A percentile compares a stretch with the other conserved stretches of the same genome.
Evolutionary conservation across 345 rosid species (phyloP).

Genomic region (Aurinia saxatilis): DNA sequence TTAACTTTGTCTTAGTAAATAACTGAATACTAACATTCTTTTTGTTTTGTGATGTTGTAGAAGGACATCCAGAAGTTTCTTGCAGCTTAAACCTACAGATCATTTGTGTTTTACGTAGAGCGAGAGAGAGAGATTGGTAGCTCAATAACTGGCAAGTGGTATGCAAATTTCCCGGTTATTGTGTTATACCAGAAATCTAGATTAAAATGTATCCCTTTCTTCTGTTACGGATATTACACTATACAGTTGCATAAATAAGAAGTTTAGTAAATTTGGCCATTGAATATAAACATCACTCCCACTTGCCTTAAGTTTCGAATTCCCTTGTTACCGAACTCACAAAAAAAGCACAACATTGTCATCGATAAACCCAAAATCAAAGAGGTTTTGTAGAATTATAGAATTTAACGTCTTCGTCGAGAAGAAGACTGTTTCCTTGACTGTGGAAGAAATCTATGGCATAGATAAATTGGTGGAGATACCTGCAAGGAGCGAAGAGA

Average conservation of each 20-base stretch:
- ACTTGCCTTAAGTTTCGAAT: neutral
- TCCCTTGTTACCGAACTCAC: neutral
- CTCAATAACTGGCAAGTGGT: neutral
- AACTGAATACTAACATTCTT: neutral
- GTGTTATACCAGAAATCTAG: conserved; percentile 2
- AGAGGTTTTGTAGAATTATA: neutral
- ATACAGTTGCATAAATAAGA: neutral
- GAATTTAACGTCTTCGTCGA: conserved; percentile 5
- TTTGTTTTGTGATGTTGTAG: conserved; percentile 7
- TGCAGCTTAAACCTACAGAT: neutral
- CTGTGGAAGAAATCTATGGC: conserved; percentile 20
- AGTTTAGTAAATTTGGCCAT: neutral
- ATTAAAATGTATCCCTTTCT: neutral
- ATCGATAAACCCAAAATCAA: neutral
- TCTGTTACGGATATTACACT: neutral
- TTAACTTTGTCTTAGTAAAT: neutral
- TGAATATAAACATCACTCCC: neutral
- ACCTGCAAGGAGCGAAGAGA: conserved; percentile 6
- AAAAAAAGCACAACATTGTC: neutral
- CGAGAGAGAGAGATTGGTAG: neutral
- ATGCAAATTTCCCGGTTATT: neutral
- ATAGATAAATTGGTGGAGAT: conserved; percentile 17
- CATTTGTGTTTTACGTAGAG: neutral
- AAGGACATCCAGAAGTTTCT: conserved; percentile 18
- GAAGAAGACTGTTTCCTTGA: conserved; percentile 5